A percentile compares a stretch with the other conserved stretches of the same genome.
Evolutionary conservation across 1,284 basidiomycete genomes (phyloP).

Genomic region (Entoloma clypeatum): DNA sequence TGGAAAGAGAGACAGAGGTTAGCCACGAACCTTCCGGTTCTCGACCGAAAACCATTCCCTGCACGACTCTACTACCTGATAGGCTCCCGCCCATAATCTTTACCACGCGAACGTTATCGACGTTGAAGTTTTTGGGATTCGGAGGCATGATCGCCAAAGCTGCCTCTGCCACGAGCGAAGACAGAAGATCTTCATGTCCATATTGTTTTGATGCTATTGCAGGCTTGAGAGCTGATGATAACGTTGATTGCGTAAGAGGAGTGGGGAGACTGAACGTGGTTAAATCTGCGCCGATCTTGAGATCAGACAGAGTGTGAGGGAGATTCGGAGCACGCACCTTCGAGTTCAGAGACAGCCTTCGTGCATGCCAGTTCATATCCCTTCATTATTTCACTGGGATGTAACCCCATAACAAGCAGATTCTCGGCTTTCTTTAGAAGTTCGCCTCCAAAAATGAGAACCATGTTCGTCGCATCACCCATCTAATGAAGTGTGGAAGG

Average conservation of each 20-base stretch:
- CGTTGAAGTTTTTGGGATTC: conserved; percentile 90
- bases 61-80: conserved; percentile 80
- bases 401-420: conserved; percentile 93
- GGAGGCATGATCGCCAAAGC: conserved; percentile 87
- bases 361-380: conserved; percentile 94
- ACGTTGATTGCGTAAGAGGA: conserved; percentile 75
- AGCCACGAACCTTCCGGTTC: conserved; percentile 79
- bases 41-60: conserved; percentile 97
- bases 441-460: conserved; percentile 95
- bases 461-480: conserved; percentile 96
- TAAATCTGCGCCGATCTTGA: conserved; percentile 45
- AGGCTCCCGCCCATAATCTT: conserved; percentile 97
- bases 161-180: conserved; percentile 89
- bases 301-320: conserved; percentile 13
- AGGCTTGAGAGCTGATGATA: conserved; percentile 82
- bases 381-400: conserved; percentile 91
- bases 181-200: conserved; percentile 83
- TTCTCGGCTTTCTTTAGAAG: conserved; percentile 92
- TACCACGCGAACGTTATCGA: conserved; percentile 97
- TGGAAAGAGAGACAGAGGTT: not conserved
- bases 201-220: conserved; percentile 98
- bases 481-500: conserved; percentile 48
- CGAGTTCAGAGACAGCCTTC: conserved; percentile 86
- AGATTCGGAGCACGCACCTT: conserved; percentile 59
- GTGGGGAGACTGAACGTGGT: conserved; percentile 66